These are phyloP conservation scores for Phaseolus coccineus DNA, from an alignment of 331 rosid species.

Conservation along the genomic window DNA sequence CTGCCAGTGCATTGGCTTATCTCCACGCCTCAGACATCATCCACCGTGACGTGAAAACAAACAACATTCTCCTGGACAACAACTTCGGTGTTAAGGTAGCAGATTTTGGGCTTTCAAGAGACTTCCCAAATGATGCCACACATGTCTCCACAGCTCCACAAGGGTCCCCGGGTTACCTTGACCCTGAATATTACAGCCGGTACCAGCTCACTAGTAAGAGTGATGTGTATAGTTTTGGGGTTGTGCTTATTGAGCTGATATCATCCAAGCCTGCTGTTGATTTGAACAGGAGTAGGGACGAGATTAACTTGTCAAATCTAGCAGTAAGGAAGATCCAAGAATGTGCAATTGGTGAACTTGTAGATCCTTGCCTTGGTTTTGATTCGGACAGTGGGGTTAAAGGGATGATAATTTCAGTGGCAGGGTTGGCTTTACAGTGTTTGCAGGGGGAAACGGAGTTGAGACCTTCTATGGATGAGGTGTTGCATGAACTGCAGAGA, in stretches of 20 bases:
- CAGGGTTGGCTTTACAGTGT: conserved; percentile 80
- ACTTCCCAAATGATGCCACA: conserved; percentile 65
- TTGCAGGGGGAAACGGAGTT: conserved; percentile 66
- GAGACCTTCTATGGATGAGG: conserved; percentile 76
- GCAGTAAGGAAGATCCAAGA: conserved; percentile 66
- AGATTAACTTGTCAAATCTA: conserved; percentile 66
- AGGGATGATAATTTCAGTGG: conserved; percentile 58
- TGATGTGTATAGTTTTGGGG: conserved; percentile 81
- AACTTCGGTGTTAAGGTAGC: conserved; percentile 73
- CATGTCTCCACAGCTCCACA: conserved; percentile 89
- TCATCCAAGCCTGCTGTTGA: conserved; percentile 84
- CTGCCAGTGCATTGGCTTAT: conserved; percentile 69
- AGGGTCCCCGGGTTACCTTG: conserved; percentile 86
- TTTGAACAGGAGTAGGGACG: conserved; percentile 59
- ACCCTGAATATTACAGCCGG: conserved; percentile 73
- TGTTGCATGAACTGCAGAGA: conserved; percentile 55
- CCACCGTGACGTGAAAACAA: conserved; percentile 86
- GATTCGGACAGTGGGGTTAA: conserved; percentile 50
- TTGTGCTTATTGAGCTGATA: conserved; percentile 68
- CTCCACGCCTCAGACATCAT: conserved; percentile 78
- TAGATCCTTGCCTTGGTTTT: conserved; percentile 68
- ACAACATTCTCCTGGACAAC: conserved; percentile 74
- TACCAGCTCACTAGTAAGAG: conserved; percentile 79
- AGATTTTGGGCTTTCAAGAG: conserved; percentile 80
- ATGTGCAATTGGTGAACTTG: conserved; percentile 56